These are phyloP conservation scores for Hanseniaspora vineae DNA, from an alignment of 805 yeast genomes.

Conservation along the genomic window DNA sequence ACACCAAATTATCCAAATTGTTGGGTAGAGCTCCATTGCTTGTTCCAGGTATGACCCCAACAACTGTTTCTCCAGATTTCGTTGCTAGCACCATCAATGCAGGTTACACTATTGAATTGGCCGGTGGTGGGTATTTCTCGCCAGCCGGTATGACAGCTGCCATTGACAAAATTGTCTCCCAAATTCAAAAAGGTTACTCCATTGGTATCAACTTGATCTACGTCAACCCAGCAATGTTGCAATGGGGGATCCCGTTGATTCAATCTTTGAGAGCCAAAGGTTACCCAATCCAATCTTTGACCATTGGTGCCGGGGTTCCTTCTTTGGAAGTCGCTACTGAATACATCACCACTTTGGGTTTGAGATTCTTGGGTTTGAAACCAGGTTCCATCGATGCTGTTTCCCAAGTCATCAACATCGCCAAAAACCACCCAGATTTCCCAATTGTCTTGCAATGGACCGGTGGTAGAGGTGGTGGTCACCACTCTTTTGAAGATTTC, in stretches of 20 bases:
- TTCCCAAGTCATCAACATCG: conserved; percentile 73
- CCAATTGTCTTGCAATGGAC: conserved; percentile 99
- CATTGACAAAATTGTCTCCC: conserved; percentile 54
- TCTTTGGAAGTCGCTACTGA: conserved; percentile 94
- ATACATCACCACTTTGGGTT: conserved; percentile 82
- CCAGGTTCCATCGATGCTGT: conserved; percentile 97
- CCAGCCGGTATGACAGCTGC: conserved; percentile 63
- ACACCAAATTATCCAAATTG: conserved; percentile 86
- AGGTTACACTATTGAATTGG: conserved; percentile 94
- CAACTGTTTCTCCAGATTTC: conserved; percentile 88
- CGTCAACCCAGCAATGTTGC: conserved; percentile 94
- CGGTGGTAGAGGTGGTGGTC: conserved; percentile 99
- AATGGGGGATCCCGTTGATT: conserved; percentile 97
- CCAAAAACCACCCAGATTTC: conserved; percentile 90
- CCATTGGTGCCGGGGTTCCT: conserved; percentile 99
- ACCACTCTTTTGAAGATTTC: conserved; percentile 98
- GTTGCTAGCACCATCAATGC: conserved; percentile 90
- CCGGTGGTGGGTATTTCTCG: conserved; percentile 96
- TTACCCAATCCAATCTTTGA: conserved; percentile 88
- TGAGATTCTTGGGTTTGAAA: conserved; percentile 89
- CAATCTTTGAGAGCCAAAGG: conserved; percentile 81
- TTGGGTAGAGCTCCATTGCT: conserved; percentile 91
- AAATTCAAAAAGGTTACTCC: conserved; percentile 75
- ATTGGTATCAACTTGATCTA: conserved; percentile 86
- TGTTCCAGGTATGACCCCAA: conserved; percentile 99